phyloP scores from a whole-genome alignment of 2,329 filamentous ascomycete genomes.

The Xylariaceae sp. region DNA sequence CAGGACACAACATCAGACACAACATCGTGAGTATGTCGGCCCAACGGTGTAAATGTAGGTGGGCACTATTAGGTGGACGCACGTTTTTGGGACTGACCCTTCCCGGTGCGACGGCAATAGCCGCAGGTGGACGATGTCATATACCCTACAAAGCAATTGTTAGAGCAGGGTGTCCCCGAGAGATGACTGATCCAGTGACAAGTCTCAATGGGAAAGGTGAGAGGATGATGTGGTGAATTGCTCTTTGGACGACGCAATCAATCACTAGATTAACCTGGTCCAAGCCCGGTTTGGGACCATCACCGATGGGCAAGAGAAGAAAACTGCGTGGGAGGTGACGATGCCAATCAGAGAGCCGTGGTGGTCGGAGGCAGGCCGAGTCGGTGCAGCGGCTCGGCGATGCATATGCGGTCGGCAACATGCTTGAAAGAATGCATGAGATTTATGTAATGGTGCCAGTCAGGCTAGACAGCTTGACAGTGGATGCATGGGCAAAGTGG shows the following conservation, averaged over 20 bases:
- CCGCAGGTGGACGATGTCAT: slow-evolving; percentile 16
- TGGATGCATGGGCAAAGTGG: too few relatives aligned
- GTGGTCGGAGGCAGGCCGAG: too few relatives aligned
- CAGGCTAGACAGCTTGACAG: too few relatives aligned
- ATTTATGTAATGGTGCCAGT: too few relatives aligned
- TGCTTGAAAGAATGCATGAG: too few relatives aligned
- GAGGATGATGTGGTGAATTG: too few relatives aligned
- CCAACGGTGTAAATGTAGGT: slow-evolving; percentile 13
- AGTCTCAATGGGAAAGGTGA: slow-evolving; percentile 3
- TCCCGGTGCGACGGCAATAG: slow-evolving; percentile 29
- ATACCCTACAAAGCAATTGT: slow-evolving; percentile 16
- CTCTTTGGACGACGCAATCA: slow-evolving; percentile 1
- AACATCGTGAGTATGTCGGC: slow-evolving; percentile 3
- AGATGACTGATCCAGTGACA: too few relatives aligned
- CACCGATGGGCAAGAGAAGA: slow-evolving; percentile 4
- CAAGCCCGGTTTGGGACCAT: slow-evolving; percentile 1
- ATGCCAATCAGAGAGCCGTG: too few relatives aligned
- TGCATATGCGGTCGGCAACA: too few relatives aligned
- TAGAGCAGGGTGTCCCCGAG: slow-evolving; percentile 8
- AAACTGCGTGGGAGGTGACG: too few relatives aligned
- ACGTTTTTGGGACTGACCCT: slow-evolving; percentile 48
- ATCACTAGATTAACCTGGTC: slow-evolving; percentile 4
- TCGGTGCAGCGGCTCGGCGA: too few relatives aligned
- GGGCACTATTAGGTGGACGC: slow-evolving; percentile 27
- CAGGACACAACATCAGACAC: slow-evolving; percentile 6